These are phyloP conservation scores for Salvia splendens DNA, from an alignment of 257 asterid species.

Conservation along the genomic window DNA sequence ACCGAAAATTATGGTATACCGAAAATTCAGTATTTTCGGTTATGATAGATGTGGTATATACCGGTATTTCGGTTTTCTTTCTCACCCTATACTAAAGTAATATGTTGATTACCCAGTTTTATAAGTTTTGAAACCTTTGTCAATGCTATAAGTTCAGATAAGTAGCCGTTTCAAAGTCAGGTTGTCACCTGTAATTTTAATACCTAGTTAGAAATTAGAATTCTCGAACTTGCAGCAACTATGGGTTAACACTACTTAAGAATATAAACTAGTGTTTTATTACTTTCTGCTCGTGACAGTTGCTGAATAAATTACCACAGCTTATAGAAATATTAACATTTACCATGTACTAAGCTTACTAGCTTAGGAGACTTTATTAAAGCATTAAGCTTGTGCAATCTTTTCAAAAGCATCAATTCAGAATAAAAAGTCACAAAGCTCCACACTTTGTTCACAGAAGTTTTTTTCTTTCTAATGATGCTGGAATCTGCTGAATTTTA, in stretches of 20 bases:
- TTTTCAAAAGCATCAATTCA: background rate
- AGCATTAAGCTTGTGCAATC: background rate
- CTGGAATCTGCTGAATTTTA: constrained; percentile 21
- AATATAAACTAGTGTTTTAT: background rate
- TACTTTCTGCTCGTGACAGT: background rate
- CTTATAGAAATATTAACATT: constrained; percentile 1
- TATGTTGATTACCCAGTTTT: background rate
- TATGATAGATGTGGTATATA: too few relatives aligned
- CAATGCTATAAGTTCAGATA: background rate
- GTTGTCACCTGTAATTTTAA: too few relatives aligned
- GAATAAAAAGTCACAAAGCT: background rate
- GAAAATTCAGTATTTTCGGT: too few relatives aligned
- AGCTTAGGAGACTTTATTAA: background rate
- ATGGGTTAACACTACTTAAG: background rate
- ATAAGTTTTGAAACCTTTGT: background rate
- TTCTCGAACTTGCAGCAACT: background rate
- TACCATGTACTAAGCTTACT: background rate
- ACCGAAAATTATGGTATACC: too few relatives aligned
- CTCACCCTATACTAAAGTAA: too few relatives aligned
- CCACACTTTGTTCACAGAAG: background rate
- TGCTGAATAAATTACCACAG: background rate
- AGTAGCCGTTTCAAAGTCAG: background rate
- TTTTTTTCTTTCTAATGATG: constrained; percentile 8
- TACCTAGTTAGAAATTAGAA: background rate
- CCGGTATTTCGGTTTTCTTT: too few relatives aligned